Base-by-base conservation (phyloP, 139 green algal genomes). In the Tetraselmis striata region DNA sequence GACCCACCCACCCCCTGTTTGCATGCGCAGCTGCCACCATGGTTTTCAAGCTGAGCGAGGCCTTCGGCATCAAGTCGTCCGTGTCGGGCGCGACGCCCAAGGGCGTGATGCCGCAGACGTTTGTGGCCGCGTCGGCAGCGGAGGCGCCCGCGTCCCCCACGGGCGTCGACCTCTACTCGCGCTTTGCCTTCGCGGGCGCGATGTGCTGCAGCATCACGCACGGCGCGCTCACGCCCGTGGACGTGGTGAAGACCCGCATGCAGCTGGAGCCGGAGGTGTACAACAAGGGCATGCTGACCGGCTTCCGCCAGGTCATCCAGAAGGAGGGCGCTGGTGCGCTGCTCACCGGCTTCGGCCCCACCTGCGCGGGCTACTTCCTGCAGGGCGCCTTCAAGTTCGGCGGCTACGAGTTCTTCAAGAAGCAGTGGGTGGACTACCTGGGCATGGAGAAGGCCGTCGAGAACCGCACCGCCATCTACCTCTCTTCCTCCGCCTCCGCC, bases 201-300 rank as follows among this genome's bases (percentile, higher is more conserved):
- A 80, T 90, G 30, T 91, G 86, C 81, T 92, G 88, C 80, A 83
- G 84, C 29, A 79, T 90, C n/a, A 92, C 88, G 25, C 88, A 92
- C 82, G 88, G 84, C 59, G 86, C 80, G n/a, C 67, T 92, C 28
- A 92, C 88, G 28, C 88, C 88, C 28, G 78, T 92, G 23, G 88
- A 92, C 76, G 87, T 92, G 18, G 88, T 92, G 28, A 92, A 92
- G 84, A 89, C 84, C 76, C 88, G 87, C 86, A 92, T 92, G 86
- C 88, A 92, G 83, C 79, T 77, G 30, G 84, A 90, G 24, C 86
- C 88, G 24, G 74, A 27, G 25, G 88, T 90, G 86, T 91, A 90
- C 84, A 87, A 80, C 30, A 59, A 32, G 29, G 80, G 77, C 77
- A 92, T 92, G 29, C 79, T 80, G 22, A 78, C 76, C 11, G 86